Base-by-base conservation (phyloP, 495 filamentous ascomycete genomes). In the Penicillium verhagenii region DNA sequence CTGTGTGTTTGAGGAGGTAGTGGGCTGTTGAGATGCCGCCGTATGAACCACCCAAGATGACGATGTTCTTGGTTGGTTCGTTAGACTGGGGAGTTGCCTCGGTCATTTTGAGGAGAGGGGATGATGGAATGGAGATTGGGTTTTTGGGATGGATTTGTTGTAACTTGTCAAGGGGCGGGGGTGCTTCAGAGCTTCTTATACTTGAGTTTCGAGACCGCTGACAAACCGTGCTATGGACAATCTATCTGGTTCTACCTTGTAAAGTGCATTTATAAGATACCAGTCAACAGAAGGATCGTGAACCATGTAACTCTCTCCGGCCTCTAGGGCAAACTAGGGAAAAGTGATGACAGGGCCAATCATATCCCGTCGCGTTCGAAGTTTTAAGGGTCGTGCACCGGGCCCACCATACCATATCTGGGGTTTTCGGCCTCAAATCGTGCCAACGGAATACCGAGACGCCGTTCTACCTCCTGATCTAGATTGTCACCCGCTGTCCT, bases 1-100 rank as follows among this genome's bases (percentile, higher is more conserved):
- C n/a, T 39, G 63, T 68, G 64, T 81, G 76, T 56, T 79, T 79
- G 58, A 82, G 76, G 48, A 81, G 60, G 51, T 78, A 76, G 54
- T 84, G 81, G 5, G 79, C 75, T 7, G 68, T 72, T 5, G 76
- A 76, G 11, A 80, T 46, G 21, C 79, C 81, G 38, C 38, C 79
- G 59, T 78, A 82, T 38, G 79, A 83, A 28, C 71, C 79, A 20
- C 80, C 81, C 25, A 82, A 64, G 48, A 84, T 74, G 51, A 83
- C 52, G 48, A 81, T 74, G n/a, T 70, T 75, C 53, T 77, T 67
- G 26, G 4, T 29, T 47, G 6, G 8, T 25, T n/a, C n/a, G n/a
- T n/a, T n/a, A n/a, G 47, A 10, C 35, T 48, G 14, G n/a, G 14
- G 29, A 20, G 29, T 20, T 18, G 14, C 7, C 23, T 18, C 16